Base-by-base conservation (phyloP, 768 basidiomycete species). In the Rhodotorula babjevae region DNA sequence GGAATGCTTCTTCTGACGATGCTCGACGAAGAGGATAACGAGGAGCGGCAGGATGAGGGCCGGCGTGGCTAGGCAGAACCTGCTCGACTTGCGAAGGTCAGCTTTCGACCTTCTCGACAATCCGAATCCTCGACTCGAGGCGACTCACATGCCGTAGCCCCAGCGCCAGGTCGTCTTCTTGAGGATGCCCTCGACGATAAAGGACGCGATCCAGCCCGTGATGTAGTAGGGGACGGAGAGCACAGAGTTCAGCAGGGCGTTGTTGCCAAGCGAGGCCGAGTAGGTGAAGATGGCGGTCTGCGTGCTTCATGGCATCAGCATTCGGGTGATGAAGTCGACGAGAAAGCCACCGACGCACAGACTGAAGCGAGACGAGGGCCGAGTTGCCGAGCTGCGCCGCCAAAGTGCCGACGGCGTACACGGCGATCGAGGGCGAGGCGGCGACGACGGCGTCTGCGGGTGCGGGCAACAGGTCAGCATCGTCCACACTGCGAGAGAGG, bases 321-420 rank as follows among this genome's bases (percentile, higher is more conserved):
- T 3, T 31, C 16, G 7, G 15, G 19, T 10, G 2, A 15, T 0
- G 33, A 3, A 7, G 1, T 11, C 7, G 6, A 10, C 31, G 18
- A 12, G 33, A 19, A 7, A 3, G 27, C 29, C 2, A 0, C 11
- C 27, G 29, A n/a, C 53, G 16, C 31, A 56, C 55, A 2, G 16
- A 33, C 19, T 31, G 55, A 1, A 58, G 57, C 12, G 33, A 23
- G 33, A 58, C 2, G 21, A 58, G 36, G 1, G 33, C 33, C 21
- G 57, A 36, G 33, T 4, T 58, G 33, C 33, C 57, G 6, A 58
- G 57, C 21, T 23, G 23, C 8, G 21, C 21, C 33, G 36, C 36
- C 33, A 58, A 25, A 1, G 33, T 36, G 9, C 57, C 57, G 21
- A 15, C 33, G 0, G 57, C 57, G 33, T 58, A 58, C 0, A 58